These are phyloP conservation scores for Carpinus fangiana DNA, from an alignment of 306 rosid genomes.

Conservation along the genomic window DNA sequence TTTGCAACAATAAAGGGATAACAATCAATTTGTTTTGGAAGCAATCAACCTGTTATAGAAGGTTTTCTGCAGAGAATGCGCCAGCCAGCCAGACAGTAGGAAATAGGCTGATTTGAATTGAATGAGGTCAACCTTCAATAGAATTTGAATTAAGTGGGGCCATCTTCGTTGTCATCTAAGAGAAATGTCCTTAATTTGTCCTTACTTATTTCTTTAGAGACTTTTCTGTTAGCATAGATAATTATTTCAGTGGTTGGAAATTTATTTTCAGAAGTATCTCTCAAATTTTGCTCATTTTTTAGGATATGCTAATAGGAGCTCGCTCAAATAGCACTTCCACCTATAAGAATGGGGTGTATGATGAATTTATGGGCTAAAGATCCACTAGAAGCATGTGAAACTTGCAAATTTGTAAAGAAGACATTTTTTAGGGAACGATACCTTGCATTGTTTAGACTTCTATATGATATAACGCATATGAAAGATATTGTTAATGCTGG, in stretches of 20 bases:
- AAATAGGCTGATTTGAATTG: no score
- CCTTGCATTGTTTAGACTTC: not conserved
- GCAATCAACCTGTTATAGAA: no score
- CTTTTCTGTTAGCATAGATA: not conserved
- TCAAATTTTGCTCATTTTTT: not conserved
- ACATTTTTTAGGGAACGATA: not conserved
- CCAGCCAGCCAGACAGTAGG: not conserved
- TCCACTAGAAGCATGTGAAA: not conserved
- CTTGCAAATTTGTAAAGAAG: not conserved
- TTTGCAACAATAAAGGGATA: not conserved
- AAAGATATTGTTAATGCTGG: not conserved
- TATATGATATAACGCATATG: not conserved
- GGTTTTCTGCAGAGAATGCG: not conserved
- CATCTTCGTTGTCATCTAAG: no score
- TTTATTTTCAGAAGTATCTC: no score
- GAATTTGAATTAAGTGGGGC: no score
- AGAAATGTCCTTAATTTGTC: not conserved
- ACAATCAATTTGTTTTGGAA: not conserved
- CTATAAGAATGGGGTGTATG: no score
- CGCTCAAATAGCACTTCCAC: no score
- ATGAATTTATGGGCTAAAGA: not conserved
- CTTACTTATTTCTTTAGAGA: not conserved
- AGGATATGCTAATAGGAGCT: not conserved
- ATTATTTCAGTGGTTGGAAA: no score
- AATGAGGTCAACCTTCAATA: not conserved